Base-by-base conservation (phyloP, 306 rosid species). In the Dalbergia cochinchinensis region DNA sequence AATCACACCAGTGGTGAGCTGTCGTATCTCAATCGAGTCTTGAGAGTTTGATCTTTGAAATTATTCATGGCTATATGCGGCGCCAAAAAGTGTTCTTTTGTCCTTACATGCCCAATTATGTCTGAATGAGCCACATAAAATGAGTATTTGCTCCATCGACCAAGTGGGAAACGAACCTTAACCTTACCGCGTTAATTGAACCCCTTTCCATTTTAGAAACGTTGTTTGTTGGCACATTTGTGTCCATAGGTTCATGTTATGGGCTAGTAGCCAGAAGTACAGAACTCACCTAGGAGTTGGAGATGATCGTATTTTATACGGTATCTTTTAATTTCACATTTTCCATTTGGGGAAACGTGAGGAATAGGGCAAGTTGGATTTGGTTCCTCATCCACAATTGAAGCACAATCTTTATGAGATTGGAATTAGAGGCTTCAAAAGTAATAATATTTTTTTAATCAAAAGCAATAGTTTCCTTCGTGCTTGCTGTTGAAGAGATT, bases 71-170 rank as follows among this genome's bases (percentile, higher is more conserved):
- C 16, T 54, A 16, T 54, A 54, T 62, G 20, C 55, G 33, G 20
- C n/a, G 31, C 34, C 12, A 63, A 78, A 71, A 85, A 82, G 88
- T 74, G 79, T 4, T 8, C 3, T 44, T 13, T 82, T 78, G 88
- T 85, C 86, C 20, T 85, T 65, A 72, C 80, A 26, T 85, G 75
- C 47, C 53, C 14, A 7, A 22, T 69, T 68, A n/a, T 13, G 1
- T 34, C 60, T 51, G 6, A 39, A 3, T 37, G 18, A 69, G 33
- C 33, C 63, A 51, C 42, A 15, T 3, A 39, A 35, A 34, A 4
- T 4, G 41, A 26, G 31, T 26, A 26, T 54, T 47, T 66, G 34
- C 22, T 71, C 78, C 58, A 34, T 8, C 44, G 1, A 16, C 14
- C 12, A 65, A 11, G 61, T 83, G 80, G 80, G 72, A 83, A 78